These are phyloP conservation scores for Toxicodendron radicans DNA, from an alignment of 345 rosid genomes.

Conservation along the genomic window DNA sequence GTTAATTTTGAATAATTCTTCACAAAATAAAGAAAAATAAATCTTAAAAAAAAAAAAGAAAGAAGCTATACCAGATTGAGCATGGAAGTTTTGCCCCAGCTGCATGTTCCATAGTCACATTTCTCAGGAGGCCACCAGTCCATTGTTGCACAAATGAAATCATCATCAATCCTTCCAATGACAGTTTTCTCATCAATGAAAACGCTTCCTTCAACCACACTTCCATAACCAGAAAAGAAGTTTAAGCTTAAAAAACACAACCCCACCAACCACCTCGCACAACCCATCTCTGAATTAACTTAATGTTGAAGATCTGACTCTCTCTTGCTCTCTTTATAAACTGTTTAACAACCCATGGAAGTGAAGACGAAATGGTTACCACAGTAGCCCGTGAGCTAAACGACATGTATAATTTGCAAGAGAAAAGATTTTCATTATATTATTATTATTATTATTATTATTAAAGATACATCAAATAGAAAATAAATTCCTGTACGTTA, in stretches of 20 bases:
- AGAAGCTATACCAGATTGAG: constrained; percentile 68
- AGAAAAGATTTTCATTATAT: neutral
- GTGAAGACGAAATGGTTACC: constrained; percentile 2
- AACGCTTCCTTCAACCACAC: constrained; percentile 43
- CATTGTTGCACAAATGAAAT: constrained; percentile 88
- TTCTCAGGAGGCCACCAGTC: constrained; percentile 99
- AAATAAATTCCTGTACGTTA: too few species aligned
- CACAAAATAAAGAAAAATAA: too few species aligned
- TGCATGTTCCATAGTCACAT: constrained; percentile 92
- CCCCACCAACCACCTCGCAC: constrained; percentile 28
- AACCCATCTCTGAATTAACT: constrained; percentile 37
- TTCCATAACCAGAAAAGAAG: neutral
- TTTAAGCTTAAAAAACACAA: constrained; percentile 21
- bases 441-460: too few species aligned
- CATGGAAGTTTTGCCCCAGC: constrained; percentile 85
- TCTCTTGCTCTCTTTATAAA: neutral
- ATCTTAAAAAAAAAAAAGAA: neutral
- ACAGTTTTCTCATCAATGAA: constrained; percentile 50
- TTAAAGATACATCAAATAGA: too few species aligned
- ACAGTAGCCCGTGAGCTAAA: neutral
- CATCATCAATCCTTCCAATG: constrained; percentile 73
- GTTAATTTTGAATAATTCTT: too few species aligned
- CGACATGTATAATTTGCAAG: neutral
- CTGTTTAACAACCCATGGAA: constrained; percentile 15
- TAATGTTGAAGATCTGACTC: constrained; percentile 23